Evolutionary conservation across 768 basidiomycete species (phyloP), one percentile per base, ranked within the genome.

Genomic region (Sarcodon sp.): DNA sequence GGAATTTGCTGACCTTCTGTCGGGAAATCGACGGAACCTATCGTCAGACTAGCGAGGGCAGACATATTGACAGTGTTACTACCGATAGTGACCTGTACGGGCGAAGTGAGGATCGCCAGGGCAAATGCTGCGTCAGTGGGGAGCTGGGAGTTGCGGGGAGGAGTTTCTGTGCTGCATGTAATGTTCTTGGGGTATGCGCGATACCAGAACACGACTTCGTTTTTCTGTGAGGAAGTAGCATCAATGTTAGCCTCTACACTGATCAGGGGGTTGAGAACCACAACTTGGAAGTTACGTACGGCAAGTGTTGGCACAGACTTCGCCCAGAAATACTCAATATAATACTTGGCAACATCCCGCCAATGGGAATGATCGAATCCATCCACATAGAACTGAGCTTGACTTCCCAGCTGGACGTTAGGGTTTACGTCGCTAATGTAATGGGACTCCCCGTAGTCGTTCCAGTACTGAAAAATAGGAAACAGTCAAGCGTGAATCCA

Each of bases 351-450:
- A 64, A 37, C 67, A 50, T 13, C 57, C 58, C 56, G 47, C 62
- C 41, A 34, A 51, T 50, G 50, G 2, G 36, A 32, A 49, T 63
- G 62, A 18, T 55, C 53, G 47, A 59, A 60, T 10, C 61, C 60
- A 47, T 59, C 47, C n/a, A 60, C 60, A 57, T 62, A 63, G 35
- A 44, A 44, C 12, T 41, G 48, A 18, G 57, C 56, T 16, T 55
- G 51, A 10, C 50, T 51, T 44, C 52, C 51, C 6, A 63, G 61
- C 47, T 59, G 49, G 16, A 53, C 60, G n/a, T 60, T 55, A 35
- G 52, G 52, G 33, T 60, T 61, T 59, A 62, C 49, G 36, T 68
- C 66, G 43, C 66, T 65, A 35, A 73, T 70, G 56, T 72, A 74
- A 36, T 69, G 68, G 7, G 68, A 68, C 53, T 67, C 66, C 32